Conservation (phyloP, 768 basidiomycete species). For the Mrakia blollopis region DNA sequence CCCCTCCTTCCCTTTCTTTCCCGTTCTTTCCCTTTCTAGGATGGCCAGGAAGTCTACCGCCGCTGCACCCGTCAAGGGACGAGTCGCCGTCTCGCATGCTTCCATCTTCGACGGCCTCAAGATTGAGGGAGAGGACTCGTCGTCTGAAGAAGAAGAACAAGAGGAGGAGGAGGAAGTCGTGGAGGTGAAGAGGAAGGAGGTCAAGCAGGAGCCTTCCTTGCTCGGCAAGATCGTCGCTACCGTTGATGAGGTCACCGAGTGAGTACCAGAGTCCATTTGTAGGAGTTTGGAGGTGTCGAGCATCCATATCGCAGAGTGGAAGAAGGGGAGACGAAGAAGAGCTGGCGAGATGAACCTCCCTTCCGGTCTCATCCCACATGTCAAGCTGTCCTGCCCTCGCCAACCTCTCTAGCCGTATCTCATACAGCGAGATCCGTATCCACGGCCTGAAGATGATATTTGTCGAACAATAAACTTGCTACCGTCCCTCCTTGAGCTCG, state of each 20-base stretch:
- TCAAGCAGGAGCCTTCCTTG: neutral
- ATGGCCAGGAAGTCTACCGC: constrained; percentile 8
- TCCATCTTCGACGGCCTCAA: constrained; percentile 27
- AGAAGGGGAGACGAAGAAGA: neutral
- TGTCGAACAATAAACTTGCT: too few species aligned
- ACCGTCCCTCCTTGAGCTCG: neutral
- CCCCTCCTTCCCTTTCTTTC: neutral
- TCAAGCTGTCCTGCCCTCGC: too few species aligned
- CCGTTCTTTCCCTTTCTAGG: too few species aligned
- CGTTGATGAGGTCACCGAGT: constrained; percentile 6
- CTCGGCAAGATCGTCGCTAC: neutral
- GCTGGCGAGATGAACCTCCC: too few species aligned
- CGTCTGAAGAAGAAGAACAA: constrained; percentile 2
- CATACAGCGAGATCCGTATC: too few species aligned
- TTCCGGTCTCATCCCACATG: too few species aligned
- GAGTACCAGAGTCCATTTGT: too few species aligned
- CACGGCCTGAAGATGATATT: neutral
- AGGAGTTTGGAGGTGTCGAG: too few species aligned
- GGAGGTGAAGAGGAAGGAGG: neutral
- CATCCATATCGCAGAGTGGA: too few species aligned
- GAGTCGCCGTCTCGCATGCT: constrained; percentile 18
- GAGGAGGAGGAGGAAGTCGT: constrained; percentile 16
- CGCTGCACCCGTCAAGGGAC: neutral
- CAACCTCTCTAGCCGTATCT: too few species aligned
- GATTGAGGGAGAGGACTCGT: constrained; percentile 29